Percentiles rank a stretch among this genome's conserved stretches.
These are phyloP conservation scores for Albatrellus ellisii DNA, from an alignment of 768 basidiomycete genomes.

Conservation along the genomic window DNA sequence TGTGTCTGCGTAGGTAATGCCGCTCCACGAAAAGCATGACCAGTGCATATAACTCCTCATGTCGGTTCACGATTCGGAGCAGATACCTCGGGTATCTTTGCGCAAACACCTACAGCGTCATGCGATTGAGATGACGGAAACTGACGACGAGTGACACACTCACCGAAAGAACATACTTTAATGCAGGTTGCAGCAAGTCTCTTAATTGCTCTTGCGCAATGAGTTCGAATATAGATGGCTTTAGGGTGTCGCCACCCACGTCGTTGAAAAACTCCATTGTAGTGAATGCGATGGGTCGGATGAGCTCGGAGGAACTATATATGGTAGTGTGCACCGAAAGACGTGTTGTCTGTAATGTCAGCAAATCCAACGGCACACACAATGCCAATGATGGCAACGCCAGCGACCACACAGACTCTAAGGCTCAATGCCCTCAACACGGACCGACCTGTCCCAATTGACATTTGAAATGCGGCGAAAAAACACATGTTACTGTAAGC, in stretches of 20 bases:
- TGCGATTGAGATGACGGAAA: neutral
- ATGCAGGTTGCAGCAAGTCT: conserved; percentile 84
- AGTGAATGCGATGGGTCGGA: no score
- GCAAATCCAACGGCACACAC: no score
- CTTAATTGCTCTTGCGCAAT: conserved; percentile 88
- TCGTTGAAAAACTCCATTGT: conserved; percentile 78
- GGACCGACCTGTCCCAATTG: no score
- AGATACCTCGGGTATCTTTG: conserved; percentile 91
- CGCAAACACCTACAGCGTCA: conserved; percentile 66
- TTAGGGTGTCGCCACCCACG: conserved; percentile 55
- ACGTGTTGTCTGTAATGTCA: no score
- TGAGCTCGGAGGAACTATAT: no score
- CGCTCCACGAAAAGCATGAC: conserved; percentile 86
- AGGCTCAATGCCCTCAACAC: no score
- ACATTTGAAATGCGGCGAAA: no score
- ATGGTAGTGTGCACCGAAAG: neutral
- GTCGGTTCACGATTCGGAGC: conserved; percentile 78
- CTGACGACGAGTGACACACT: conserved; percentile 17
- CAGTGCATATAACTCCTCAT: conserved; percentile 91
- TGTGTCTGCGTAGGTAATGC: conserved; percentile 78
- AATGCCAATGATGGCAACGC: no score
- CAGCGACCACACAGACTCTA: no score
- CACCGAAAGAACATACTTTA: conserved; percentile 89
- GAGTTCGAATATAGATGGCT: conserved; percentile 82
- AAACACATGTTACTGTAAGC: no score